These are phyloP conservation scores for Saposhnikovia divaricata DNA, from an alignment of 129 eudicot genomes.

Conservation along the genomic window DNA sequence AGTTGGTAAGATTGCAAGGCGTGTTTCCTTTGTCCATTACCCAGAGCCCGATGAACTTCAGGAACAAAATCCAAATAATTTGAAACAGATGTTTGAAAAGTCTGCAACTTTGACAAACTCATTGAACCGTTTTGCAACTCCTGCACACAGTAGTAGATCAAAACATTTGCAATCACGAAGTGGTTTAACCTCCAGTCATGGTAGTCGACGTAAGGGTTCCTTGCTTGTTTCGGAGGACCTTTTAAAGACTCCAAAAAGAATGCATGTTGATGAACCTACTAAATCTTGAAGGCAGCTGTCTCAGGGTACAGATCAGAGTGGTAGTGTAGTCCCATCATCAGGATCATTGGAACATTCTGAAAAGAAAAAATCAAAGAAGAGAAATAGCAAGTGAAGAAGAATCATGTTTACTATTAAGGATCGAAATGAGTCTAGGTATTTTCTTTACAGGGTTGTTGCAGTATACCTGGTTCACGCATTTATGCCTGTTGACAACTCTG, in stretches of 20 bases:
- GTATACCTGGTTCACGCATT: too few relatives aligned
- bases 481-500: too few relatives aligned
- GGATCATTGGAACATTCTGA: slow-evolving; percentile 23
- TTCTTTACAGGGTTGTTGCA: too few relatives aligned
- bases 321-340: too few relatives aligned
- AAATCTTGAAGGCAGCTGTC: slow-evolving; percentile 9
- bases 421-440: too few relatives aligned
- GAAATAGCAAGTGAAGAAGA: too few relatives aligned
- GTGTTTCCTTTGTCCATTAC: slow-evolving; percentile 34
- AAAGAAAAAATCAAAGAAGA: background rate
- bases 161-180: slow-evolving; percentile 10
- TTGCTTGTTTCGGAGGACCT: slow-evolving; percentile 26
- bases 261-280: slow-evolving; percentile 14
- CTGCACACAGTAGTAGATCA: slow-evolving; percentile 31
- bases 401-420: too few relatives aligned
- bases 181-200: slow-evolving; percentile 11
- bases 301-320: too few relatives aligned
- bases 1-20: slow-evolving; percentile 68
- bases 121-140: slow-evolving; percentile 35
- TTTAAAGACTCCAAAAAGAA: slow-evolving; percentile 28
- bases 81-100: slow-evolving; percentile 16
- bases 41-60: slow-evolving; percentile 37
- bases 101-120: slow-evolving; percentile 29
- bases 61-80: background rate
- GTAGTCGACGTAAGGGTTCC: slow-evolving; percentile 17